Base-by-base conservation (phyloP, 176 grass and related monocot species). In the Rhynchospora breviuscula region DNA sequence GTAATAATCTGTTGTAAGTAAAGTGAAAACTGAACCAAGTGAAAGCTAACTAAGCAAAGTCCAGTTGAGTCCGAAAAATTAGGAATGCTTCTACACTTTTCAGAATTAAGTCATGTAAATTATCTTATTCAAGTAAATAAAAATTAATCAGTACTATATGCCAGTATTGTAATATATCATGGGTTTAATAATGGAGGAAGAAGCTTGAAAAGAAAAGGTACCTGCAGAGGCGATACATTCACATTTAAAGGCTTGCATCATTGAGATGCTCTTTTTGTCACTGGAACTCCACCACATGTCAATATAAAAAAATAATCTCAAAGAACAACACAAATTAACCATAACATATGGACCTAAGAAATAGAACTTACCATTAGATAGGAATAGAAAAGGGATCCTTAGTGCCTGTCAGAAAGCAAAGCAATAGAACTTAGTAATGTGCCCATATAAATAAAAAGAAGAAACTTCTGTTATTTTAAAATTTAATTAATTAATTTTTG, bases 301-400 rank as follows among this genome's bases (percentile, higher is more conserved):
- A 3, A 78, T 66, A 61, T 12, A 57, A 79, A 88, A 9, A 9
- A 58, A 70, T 3, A 86, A 63, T 46, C 53, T 23, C 19, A 69
- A 59, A 66, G n/a, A 52, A 79, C 63, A 53, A 75, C 51, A 60
- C 7, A 54, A 15, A 49, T 12, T 26, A 40, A 64, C 21, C 12
- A 5, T 46, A 18, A 18, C 19, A 72, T 79, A 85, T 11, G 11
- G 75, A 53, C 65, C 2, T 64, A 2, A 64, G 69, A 67, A 43
- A 70, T 26, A 65, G 10, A 71, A 56, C 79, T 93, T 49, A 98
- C 95, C 95, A 14, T 98, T 98, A 47, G 95, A 93, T 71, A 98
- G 88, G 85, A 94, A 98, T 33, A 98, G 79, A 82, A 91, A 98
- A 0, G 89, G 90, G 75, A 98, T 91, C 92, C 85, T 98, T 63